Conservation (phyloP, 2,329 filamentous ascomycete genomes). For the Erysiphe neolycopersici region DNA sequence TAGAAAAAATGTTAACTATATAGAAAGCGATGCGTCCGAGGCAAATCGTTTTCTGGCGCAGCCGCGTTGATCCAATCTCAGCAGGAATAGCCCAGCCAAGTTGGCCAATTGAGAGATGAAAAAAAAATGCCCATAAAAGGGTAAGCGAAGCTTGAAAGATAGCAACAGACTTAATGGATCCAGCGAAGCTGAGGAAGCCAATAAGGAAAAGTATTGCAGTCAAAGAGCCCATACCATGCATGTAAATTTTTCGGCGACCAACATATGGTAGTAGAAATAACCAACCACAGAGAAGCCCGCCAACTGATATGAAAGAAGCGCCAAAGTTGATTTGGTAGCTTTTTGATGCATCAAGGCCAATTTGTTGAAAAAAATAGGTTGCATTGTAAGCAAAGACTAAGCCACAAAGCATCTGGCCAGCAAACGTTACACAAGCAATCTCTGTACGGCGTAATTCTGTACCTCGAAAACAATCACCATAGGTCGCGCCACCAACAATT, state of each 20-base stretch:
- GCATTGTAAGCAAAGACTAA: constrained; percentile 33
- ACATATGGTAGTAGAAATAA: too few relatives aligned
- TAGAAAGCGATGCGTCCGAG: constrained; percentile 19
- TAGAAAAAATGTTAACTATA: constrained; percentile 1
- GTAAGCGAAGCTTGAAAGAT: too few relatives aligned
- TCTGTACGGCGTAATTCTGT: constrained; percentile 23
- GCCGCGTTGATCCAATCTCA: constrained; percentile 18
- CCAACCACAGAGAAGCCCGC: too few relatives aligned
- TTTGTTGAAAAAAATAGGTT: constrained; percentile 30
- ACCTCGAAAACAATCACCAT: constrained; percentile 21
- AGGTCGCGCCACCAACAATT: constrained; percentile 16
- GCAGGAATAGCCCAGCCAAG: constrained; percentile 2
- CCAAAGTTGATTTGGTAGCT: too few relatives aligned
- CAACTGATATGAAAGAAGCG: too few relatives aligned
- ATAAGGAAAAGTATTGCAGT: too few relatives aligned
- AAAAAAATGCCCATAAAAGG: constrained; percentile 8
- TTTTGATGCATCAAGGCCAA: constrained; percentile 14
- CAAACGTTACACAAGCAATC: constrained; percentile 28
- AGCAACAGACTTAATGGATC: too few relatives aligned
- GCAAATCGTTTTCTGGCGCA: constrained; percentile 77
- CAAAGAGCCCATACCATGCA: too few relatives aligned
- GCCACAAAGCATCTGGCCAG: constrained; percentile 32
- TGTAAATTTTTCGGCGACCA: too few relatives aligned
- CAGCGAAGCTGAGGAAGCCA: too few relatives aligned
- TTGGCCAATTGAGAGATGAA: not conserved